Conservation (phyloP, 345 rosid species). For the Balakata baccata region DNA sequence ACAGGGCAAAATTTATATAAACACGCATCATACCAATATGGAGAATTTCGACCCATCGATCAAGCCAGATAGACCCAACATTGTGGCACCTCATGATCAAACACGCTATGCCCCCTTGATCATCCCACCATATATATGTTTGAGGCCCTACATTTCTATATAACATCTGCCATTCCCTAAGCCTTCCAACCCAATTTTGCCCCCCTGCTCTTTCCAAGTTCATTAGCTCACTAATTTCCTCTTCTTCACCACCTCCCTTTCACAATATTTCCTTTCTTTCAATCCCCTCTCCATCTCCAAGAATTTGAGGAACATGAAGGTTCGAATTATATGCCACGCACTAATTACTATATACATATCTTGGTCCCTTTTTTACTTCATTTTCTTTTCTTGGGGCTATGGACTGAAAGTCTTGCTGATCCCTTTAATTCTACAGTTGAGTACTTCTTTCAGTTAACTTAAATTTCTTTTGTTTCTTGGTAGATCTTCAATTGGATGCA, state of each 20-base stretch:
- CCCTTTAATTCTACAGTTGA: too few species aligned
- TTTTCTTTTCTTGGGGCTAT: not conserved
- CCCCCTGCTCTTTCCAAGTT: constrained; percentile 9
- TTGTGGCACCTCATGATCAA: constrained; percentile 27
- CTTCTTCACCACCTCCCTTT: not conserved
- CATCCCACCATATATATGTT: not conserved
- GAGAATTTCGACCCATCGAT: constrained; percentile 45
- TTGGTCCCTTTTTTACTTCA: not conserved
- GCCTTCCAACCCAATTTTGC: constrained; percentile 12
- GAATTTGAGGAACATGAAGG: constrained; percentile 46
- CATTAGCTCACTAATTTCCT: not conserved
- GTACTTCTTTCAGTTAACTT: not conserved
- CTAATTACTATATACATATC: not conserved
- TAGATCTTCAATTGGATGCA: constrained; percentile 94
- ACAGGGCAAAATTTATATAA: not conserved
- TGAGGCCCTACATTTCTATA: constrained; percentile 25
- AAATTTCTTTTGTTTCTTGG: constrained; percentile 12
- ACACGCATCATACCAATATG: constrained; percentile 24
- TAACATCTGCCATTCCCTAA: constrained; percentile 40
- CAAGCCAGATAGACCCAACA: constrained; percentile 49
- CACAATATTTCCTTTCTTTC: constrained; percentile 12
- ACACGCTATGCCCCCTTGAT: constrained; percentile 41
- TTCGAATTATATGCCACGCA: constrained; percentile 13
- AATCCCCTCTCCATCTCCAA: constrained; percentile 11
- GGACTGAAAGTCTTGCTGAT: too few species aligned